Percentiles rank a stretch among this genome's conserved stretches.
These are phyloP conservation scores for Hymenoscyphus albidus DNA, from an alignment of 2,329 filamentous ascomycete species.

Conservation along the genomic window DNA sequence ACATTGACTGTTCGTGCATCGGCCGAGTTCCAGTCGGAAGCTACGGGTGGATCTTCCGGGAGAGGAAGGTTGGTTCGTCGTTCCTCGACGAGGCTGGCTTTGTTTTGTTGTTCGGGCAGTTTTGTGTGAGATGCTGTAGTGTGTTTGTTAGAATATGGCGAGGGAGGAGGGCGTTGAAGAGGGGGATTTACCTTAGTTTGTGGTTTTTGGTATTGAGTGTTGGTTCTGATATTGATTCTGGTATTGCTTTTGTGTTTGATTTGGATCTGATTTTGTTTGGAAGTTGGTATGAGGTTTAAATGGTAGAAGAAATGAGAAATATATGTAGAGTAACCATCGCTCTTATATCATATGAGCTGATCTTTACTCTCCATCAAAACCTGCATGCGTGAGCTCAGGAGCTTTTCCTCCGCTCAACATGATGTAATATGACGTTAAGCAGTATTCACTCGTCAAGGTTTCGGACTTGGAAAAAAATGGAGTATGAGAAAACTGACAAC, in stretches of 20 bases:
- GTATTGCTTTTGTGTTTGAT: not conserved
- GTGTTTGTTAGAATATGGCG: not conserved
- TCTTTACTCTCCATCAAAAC: not conserved
- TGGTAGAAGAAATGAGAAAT: not conserved
- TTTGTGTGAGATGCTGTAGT: not conserved
- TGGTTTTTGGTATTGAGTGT: not conserved
- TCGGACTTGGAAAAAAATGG: not conserved
- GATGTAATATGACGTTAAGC: slow-evolving; percentile 2
- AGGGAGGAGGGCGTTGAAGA: not conserved
- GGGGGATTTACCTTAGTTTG: not conserved
- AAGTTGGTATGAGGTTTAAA: too few species aligned
- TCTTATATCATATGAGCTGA: not conserved
- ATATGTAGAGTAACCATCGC: not conserved
- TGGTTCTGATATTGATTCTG: not conserved
- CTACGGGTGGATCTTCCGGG: slow-evolving; percentile 70
- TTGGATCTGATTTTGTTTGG: not conserved
- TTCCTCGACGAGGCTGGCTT: slow-evolving; percentile 63
- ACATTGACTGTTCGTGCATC: slow-evolving; percentile 68
- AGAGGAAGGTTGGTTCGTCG: slow-evolving; percentile 71
- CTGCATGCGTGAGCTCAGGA: slow-evolving; percentile 6
- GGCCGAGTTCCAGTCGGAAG: slow-evolving; percentile 74
- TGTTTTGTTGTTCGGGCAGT: slow-evolving; percentile 39
- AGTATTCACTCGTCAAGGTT: not conserved
- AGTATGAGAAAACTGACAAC: not conserved
- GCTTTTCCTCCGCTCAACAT: slow-evolving; percentile 11